Conservation (phyloP, 2,329 filamentous ascomycete genomes). For the Dactylellina sp. region DNA sequence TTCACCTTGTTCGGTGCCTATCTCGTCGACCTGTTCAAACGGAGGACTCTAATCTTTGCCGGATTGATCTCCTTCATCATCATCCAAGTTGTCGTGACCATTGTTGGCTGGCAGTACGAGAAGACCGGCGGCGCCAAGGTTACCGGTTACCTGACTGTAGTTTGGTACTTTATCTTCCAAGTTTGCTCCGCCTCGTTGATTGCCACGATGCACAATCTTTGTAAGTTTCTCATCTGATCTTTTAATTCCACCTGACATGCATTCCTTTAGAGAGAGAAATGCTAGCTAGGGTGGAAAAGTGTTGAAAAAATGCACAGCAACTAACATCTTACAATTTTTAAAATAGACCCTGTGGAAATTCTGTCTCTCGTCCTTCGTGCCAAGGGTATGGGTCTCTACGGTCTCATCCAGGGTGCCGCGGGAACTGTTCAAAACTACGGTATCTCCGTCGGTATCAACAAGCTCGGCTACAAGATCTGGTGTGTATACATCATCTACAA, state of each 20-base stretch:
- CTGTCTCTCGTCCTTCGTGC: slow-evolving; percentile 66
- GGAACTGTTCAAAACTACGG: slow-evolving; percentile 66
- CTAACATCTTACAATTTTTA: slow-evolving; percentile 31
- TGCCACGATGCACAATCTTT: slow-evolving; percentile 68
- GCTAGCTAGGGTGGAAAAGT: no score
- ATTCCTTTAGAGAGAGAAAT: no score
- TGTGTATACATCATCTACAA: slow-evolving; percentile 69
- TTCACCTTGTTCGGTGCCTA: slow-evolving; percentile 66
- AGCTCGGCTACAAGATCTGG: slow-evolving; percentile 69
- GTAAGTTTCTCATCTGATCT: slow-evolving; percentile 14
- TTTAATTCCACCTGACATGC: neutral
- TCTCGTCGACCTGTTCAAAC: slow-evolving; percentile 65
- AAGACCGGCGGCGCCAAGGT: slow-evolving; percentile 61
- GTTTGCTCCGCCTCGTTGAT: slow-evolving; percentile 66
- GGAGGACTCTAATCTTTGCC: slow-evolving; percentile 66
- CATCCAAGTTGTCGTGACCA: slow-evolving; percentile 66
- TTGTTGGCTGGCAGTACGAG: slow-evolving; percentile 67
- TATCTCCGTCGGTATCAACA: slow-evolving; percentile 66
- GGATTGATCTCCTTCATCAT: slow-evolving; percentile 65
- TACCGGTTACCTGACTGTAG: slow-evolving; percentile 65
- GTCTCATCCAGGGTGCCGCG: slow-evolving; percentile 66
- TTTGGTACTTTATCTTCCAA: slow-evolving; percentile 68
- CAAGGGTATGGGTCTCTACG: slow-evolving; percentile 66
- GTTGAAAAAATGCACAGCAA: neutral
- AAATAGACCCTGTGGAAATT: slow-evolving; percentile 65